phyloP scores from a whole-genome alignment of 2,329 filamentous ascomycete genomes.

The Fonsecaea pugnacius region DNA sequence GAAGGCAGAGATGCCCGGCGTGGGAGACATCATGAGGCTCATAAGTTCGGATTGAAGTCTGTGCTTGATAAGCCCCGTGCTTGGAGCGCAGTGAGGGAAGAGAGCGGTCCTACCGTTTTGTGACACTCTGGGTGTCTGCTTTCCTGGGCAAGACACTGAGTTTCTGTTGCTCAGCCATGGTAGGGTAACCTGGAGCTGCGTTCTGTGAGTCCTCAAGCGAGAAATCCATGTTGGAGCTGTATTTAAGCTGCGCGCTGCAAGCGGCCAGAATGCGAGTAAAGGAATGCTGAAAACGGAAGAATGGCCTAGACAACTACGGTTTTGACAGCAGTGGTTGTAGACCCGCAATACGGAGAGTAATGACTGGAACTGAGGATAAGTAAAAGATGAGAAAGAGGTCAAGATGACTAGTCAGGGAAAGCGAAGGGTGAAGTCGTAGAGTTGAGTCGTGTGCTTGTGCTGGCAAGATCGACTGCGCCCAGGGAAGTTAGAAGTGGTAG shows the following conservation, averaged over 20 bases:
- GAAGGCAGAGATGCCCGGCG: conserved; percentile 92
- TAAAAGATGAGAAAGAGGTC: conserved; percentile 8
- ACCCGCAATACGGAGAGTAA: conserved; percentile 1
- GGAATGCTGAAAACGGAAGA: conserved; percentile 37
- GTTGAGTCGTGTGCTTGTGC: conserved; percentile 3
- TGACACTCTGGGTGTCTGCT: conserved; percentile 73
- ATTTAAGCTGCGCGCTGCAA: conserved; percentile 21
- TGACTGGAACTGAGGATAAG: conserved; percentile 7
- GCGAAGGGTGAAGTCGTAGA: conserved; percentile 7
- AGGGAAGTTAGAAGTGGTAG: neutral
- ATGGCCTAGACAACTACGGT: conserved; percentile 27
- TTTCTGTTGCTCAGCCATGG: conserved; percentile 63
- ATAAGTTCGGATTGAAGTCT: conserved; percentile 97
- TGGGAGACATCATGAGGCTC: conserved; percentile 95
- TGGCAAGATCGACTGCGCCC: neutral
- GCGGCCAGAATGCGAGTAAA: conserved; percentile 24
- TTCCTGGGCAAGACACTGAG: conserved; percentile 60
- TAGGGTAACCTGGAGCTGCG: conserved; percentile 62
- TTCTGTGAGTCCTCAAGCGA: conserved; percentile 69
- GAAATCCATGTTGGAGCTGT: conserved; percentile 55
- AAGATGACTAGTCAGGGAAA: neutral
- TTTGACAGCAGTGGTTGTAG: neutral
- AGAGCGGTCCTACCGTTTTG: conserved; percentile 66
- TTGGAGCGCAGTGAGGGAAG: conserved; percentile 1
- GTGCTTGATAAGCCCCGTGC: conserved; percentile 25